Base-by-base conservation (phyloP, 805 yeast species). In the Saturnispora kantuleensis region DNA sequence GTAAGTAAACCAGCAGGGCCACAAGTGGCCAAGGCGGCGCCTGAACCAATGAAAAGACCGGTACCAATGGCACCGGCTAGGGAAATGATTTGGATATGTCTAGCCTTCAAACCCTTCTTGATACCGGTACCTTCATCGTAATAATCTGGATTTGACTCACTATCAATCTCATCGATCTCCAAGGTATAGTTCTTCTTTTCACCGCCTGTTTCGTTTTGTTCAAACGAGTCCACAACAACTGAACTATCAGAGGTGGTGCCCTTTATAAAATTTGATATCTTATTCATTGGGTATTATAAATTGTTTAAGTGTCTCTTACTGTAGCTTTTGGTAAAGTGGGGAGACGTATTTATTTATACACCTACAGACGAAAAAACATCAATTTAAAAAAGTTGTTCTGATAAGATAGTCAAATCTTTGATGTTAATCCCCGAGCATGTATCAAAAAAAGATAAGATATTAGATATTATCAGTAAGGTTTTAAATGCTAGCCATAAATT, bases 1-100 rank as follows among this genome's bases (percentile, higher is more conserved):
- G 76, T 62, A 33, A 84, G 68, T 26, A 77, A 51, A 18, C 55
- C 56, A 5, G 60, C 65, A 10, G 65, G 65, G 5, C 65, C 65
- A 46, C 58, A 53, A 1, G 53, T 48, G 2, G 60, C 48, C 39
- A 68, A 54, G 2, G 65, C 70, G 10, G 67, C 62, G 35, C 77
- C 77, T n/a, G 72, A 65, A 48, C 77, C 77, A 39, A 74, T 66
- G 47, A 73, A 70, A 39, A 73, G 60, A 39, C 77, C 78, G 12
- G 85, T 79, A 58, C 88, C 88, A 50, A 81, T 78, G 45, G 81
- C 74, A 53, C 85, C 85, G 46, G 84, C 86, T 42, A 81, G 69
- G 26, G 86, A 82, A 45, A 79, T 74, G 76, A 79, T 74, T 59
- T 77, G 82, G 45, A 74, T 63, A 49, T 74, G 78, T 54, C 78